Base-by-base conservation (phyloP, 257 asterid genomes). In the Ballota nigra region DNA sequence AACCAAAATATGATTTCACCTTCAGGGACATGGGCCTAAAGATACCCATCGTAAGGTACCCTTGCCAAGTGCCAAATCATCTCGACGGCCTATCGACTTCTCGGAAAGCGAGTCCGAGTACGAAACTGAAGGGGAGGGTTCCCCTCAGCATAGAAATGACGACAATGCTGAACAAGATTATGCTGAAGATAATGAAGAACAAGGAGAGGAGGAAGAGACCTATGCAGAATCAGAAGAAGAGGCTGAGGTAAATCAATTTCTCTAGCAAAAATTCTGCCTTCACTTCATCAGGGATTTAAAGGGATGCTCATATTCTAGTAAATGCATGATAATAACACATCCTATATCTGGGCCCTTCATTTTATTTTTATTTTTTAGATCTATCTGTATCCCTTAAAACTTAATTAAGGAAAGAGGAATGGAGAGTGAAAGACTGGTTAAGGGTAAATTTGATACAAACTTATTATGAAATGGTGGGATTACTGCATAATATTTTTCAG, bases 71-170 rank as follows among this genome's bases (percentile, higher is more conserved):
- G 13, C 79, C 61, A 86, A 81, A 81, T 80, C 95, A 70, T 89
- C 97, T 74, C 87, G 89, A 67, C 92, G 84, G 68, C 87, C 96
- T 8, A 73, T 83, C 19, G 97, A 89, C 38, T 90, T 84, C 76
- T 87, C 89, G 28, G 98, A 89, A 22, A 95, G 96, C 40, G 99
- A 94, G 80, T 89, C 97, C 5, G 98, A 94, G 85, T 95, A 89
- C 66, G 99, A 92, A 84, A 86, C 96, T 31, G 99, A 95, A 75
- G 97, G 86, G 77, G 99, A 94, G 55, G 83, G 81, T 75, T 73
- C 83, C 20, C 87, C 90, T 38, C 85, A 70, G 29, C 89, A 33
- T 72, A 75, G 86, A 80, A 79, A 85, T 62, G 82, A 52, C 36
- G 89, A 85, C 58, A 94, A 85, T 68, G 88, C 77, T 40, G 97